Conservation (phyloP, 345 rosid genomes). For the Tarenaya hassleriana region DNA sequence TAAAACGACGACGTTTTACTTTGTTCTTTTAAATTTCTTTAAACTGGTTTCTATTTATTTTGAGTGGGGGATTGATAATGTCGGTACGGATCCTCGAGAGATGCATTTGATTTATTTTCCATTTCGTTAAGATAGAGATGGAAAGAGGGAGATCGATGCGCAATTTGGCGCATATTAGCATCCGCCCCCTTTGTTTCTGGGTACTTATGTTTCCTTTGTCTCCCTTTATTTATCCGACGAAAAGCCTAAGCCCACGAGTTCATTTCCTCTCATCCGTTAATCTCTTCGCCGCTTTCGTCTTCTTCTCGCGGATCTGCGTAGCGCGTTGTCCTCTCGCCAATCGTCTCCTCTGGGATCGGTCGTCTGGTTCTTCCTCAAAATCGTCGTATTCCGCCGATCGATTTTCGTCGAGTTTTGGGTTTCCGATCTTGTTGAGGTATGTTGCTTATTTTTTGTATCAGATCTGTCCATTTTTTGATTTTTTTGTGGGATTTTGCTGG, state of each 20-base stretch:
- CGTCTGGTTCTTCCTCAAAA: no score
- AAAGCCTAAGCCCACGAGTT: slow-evolving; percentile 13
- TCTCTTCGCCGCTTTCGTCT: slow-evolving; percentile 17
- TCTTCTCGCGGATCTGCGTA: slow-evolving; percentile 10
- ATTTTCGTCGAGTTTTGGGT: neutral
- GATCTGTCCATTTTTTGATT: slow-evolving; percentile 1
- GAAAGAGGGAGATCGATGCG: no score
- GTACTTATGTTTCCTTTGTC: slow-evolving; percentile 28
- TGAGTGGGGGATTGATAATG: no score
- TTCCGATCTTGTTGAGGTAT: slow-evolving; percentile 20
- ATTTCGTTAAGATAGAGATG: no score
- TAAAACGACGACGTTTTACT: no score
- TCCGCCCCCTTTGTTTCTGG: slow-evolving; percentile 21
- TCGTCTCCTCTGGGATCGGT: no score
- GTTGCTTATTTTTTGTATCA: slow-evolving; percentile 1
- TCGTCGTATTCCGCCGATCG: slow-evolving; percentile 13
- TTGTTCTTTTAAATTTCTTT: no score
- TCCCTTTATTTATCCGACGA: slow-evolving; percentile 22
- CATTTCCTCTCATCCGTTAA: slow-evolving; percentile 6
- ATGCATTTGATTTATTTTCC: no score
- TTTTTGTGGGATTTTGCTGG: neutral
- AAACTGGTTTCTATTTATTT: no score
- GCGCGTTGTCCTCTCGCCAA: slow-evolving; percentile 8
- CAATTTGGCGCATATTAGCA: slow-evolving; percentile 35
- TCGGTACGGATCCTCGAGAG: no score